Evolutionary conservation across 352 stramenopile species (phyloP).

Genomic region (Bremia lactucae): DNA sequence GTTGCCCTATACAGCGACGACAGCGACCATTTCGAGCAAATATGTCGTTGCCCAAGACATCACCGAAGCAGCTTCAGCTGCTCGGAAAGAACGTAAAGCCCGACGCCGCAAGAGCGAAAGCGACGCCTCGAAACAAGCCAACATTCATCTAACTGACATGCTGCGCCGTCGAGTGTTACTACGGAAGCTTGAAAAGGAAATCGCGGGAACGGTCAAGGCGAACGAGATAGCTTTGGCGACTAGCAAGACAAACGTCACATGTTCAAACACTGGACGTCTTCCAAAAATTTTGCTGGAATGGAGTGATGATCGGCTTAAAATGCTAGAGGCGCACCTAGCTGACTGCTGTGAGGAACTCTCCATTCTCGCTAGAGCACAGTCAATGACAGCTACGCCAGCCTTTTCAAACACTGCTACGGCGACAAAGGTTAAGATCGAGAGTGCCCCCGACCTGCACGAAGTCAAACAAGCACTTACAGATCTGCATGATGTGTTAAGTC

Average conservation of each 20-base stretch:
- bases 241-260: not conserved
- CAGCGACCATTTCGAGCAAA: conserved; percentile 13
- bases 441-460: conserved; percentile 15
- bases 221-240: conserved; percentile 26
- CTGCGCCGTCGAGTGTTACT: conserved; percentile 49
- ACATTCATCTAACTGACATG: conserved; percentile 46
- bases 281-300: conserved; percentile 23
- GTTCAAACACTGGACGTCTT: conserved; percentile 8
- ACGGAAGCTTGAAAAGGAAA: conserved; percentile 63
- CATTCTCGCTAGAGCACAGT: conserved; percentile 23
- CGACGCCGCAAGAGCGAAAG: conserved; percentile 60
- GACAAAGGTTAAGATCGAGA: conserved; percentile 8
- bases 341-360: conserved; percentile 53
- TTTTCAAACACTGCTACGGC: conserved; percentile 2
- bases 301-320: conserved; percentile 40
- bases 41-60: conserved; percentile 4
- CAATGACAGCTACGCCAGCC: conserved; percentile 4
- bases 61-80: conserved; percentile 8
- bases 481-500: conserved; percentile 57
- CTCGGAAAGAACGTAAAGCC: conserved; percentile 21
- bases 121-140: conserved; percentile 45
- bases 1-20: conserved; percentile 6
- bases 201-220: conserved; percentile 55
- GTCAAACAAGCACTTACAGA: conserved; percentile 46
- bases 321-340: conserved; percentile 45